These are phyloP conservation scores for Penicillium sp. DNA, from an alignment of 2,329 filamentous ascomycete species.

Conservation along the genomic window DNA sequence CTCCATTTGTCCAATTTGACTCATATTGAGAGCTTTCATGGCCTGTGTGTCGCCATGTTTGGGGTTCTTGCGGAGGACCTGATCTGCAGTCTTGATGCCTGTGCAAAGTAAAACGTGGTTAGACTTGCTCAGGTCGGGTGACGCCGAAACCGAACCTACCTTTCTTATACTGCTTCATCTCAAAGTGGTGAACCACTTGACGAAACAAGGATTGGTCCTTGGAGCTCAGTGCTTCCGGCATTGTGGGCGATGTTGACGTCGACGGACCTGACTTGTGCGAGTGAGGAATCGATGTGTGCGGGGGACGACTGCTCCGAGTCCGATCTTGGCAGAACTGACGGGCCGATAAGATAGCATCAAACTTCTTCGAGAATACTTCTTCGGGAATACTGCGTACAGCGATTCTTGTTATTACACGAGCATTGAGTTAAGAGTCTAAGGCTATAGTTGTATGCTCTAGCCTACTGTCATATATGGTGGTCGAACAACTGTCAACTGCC, in stretches of 20 bases:
- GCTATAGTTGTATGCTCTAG: no score
- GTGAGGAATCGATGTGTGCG: slow-evolving; percentile 36
- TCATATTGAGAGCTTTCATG: slow-evolving; percentile 98
- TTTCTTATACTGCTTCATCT: slow-evolving; percentile 97
- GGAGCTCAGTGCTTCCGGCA: slow-evolving; percentile 53
- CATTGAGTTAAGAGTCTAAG: no score
- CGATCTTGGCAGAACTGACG: slow-evolving; percentile 24
- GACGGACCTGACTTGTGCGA: slow-evolving; percentile 31
- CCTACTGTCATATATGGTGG: no score
- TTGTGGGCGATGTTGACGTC: slow-evolving; percentile 35
- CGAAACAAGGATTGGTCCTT: slow-evolving; percentile 95
- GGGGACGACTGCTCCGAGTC: slow-evolving; percentile 31
- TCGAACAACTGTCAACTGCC: no score
- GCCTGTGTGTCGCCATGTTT: slow-evolving; percentile 98
- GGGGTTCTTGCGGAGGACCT: slow-evolving; percentile 90
- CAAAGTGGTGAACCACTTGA: slow-evolving; percentile 91
- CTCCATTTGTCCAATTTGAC: slow-evolving; percentile 83
- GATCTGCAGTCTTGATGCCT: slow-evolving; percentile 92
- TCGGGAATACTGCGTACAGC: neutral
- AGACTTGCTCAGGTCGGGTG: slow-evolving; percentile 12
- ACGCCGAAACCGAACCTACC: slow-evolving; percentile 43
- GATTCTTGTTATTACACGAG: neutral
- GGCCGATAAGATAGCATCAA: slow-evolving; percentile 23
- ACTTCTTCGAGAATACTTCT: no score
- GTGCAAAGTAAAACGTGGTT: slow-evolving; percentile 20